A percentile compares a stretch with the other conserved stretches of the same genome.
These are phyloP conservation scores for Graphilbum fragrans DNA, from an alignment of 2,329 filamentous ascomycete genomes.

Conservation along the genomic window DNA sequence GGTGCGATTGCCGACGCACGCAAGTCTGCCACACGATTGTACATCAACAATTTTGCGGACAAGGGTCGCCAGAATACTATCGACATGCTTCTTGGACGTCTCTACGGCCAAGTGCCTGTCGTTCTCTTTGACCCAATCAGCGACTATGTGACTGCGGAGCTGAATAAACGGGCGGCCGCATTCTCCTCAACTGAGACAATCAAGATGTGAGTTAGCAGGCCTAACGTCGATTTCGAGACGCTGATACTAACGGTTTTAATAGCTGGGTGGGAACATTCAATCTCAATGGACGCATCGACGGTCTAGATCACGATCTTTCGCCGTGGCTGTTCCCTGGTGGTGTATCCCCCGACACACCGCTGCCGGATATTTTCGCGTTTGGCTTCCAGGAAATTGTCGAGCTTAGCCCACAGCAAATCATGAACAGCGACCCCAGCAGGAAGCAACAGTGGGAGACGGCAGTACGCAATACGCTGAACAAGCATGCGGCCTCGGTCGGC, in stretches of 20 bases:
- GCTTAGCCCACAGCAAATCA: slow-evolving; percentile 92
- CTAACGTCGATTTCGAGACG: no score
- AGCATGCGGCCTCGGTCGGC: slow-evolving; percentile 49
- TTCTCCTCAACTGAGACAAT: slow-evolving; percentile 67
- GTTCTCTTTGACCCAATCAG: slow-evolving; percentile 89
- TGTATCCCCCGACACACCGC: slow-evolving; percentile 35
- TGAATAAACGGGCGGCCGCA: slow-evolving; percentile 54
- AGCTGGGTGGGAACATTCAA: slow-evolving; percentile 79
- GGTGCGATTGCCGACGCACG: slow-evolving; percentile 90
- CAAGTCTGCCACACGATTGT: slow-evolving; percentile 86
- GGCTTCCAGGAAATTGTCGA: slow-evolving; percentile 99
- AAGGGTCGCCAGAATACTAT: slow-evolving; percentile 90
- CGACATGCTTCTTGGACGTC: slow-evolving; percentile 75
- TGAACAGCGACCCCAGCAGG: slow-evolving; percentile 87
- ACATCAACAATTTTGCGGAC: slow-evolving; percentile 96
- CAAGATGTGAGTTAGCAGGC: slow-evolving; percentile 61
- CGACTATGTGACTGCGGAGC: slow-evolving; percentile 71
- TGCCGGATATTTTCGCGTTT: slow-evolving; percentile 78
- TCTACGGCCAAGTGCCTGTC: slow-evolving; percentile 74
- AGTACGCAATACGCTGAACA: slow-evolving; percentile 67
- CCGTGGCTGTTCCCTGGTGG: slow-evolving; percentile 66
- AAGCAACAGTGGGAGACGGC: slow-evolving; percentile 79
- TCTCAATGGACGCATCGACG: slow-evolving; percentile 75
- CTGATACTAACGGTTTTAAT: neutral
- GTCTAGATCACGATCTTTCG: slow-evolving; percentile 67